Percentiles rank a stretch among this genome's conserved stretches.
Conservation (phyloP, 106 monocot species). For the Platanthera guangdongensis region DNA sequence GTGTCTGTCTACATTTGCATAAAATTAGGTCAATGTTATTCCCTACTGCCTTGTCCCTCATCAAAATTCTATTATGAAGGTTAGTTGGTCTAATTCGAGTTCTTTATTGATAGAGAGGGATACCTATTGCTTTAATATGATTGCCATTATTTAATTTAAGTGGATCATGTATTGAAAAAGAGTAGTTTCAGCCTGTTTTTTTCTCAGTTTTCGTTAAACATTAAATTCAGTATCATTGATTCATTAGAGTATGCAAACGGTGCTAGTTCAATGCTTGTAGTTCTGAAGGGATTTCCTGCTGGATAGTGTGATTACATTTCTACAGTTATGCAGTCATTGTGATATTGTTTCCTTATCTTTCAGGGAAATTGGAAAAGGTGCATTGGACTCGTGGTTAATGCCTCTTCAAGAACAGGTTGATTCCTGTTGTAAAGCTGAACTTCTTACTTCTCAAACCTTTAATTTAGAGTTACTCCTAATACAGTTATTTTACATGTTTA, state of each 20-base stretch:
- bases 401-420: constrained; percentile 68
- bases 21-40: too few relatives aligned
- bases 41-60: too few relatives aligned
- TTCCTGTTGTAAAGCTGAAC: not conserved
- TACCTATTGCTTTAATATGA: not conserved
- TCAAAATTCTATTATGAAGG: not conserved
- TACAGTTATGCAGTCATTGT: not conserved
- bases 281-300: not conserved
- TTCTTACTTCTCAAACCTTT: not conserved
- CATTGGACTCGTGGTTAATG: constrained; percentile 72
- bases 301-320: not conserved
- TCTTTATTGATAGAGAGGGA: not conserved
- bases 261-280: not conserved
- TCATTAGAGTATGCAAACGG: not conserved
- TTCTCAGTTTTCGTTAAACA: not conserved
- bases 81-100: not conserved
- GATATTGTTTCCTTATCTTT: not conserved
- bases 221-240: not conserved
- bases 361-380: constrained; percentile 84
- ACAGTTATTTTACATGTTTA: constrained; percentile 11
- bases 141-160: not conserved
- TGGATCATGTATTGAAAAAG: not conserved
- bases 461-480: not conserved
- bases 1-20: too few relatives aligned
- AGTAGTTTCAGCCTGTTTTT: not conserved